Percentiles rank a stretch among this genome's conserved stretches.
These are phyloP conservation scores for Mercurialis annua DNA, from an alignment of 345 rosid species.

Conservation along the genomic window DNA sequence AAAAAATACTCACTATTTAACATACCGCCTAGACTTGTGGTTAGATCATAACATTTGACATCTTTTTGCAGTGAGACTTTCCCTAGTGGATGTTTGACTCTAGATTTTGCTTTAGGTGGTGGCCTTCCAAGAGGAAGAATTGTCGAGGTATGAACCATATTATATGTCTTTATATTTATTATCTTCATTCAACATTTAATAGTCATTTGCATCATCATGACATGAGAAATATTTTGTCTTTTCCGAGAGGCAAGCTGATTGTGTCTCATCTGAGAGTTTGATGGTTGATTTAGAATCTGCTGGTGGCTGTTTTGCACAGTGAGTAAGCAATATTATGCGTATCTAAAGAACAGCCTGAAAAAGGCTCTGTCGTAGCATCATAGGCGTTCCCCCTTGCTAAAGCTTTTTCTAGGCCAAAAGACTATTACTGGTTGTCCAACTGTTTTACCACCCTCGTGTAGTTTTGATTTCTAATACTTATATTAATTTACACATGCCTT, in stretches of 20 bases:
- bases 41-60: slow-evolving; percentile 10
- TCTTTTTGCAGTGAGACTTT: slow-evolving; percentile 71
- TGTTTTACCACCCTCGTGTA: no score
- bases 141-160: slow-evolving; percentile 63
- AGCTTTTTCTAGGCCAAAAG: neutral
- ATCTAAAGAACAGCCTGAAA: neutral
- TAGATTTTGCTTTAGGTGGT: slow-evolving; percentile 96
- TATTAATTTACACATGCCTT: no score
- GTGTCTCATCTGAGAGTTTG: neutral
- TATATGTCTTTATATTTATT: neutral
- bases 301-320: neutral
- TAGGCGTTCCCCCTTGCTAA: neutral
- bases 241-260: neutral
- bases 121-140: slow-evolving; percentile 93
- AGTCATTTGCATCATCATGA: neutral
- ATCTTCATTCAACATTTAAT: neutral
- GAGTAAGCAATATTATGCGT: neutral
- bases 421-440: no score
- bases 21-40: neutral
- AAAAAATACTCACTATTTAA: neutral
- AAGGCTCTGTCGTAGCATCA: neutral
- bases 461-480: no score
- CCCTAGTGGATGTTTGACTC: slow-evolving; percentile 85
- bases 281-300: neutral
- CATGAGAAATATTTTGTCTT: neutral